Evolutionary conservation across 2,329 filamentous ascomycete species (phyloP), one percentile per base, ranked within the genome.

Genomic region (Byssochlamys sp.): DNA sequence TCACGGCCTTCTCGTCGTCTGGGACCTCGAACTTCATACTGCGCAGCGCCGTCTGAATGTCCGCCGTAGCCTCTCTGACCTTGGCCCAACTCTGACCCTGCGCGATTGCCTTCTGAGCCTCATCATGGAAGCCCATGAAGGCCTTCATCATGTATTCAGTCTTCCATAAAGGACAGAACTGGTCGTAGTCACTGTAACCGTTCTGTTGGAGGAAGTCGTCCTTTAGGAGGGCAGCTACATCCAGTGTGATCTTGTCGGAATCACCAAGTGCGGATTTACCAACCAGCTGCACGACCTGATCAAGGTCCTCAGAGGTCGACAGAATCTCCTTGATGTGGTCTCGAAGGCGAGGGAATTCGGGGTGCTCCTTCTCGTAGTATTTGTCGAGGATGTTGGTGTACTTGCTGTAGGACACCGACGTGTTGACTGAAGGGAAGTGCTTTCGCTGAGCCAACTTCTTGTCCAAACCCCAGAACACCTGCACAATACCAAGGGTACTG

Each of bases 71-170:
- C 68, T 99, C 94, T 65, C 92, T 86, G 57, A 99, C 88, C 83
- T 95, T 96, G 71, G 81, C 79, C 94, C 94, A 99, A 76, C 80
- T 87, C 76, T 92, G 88, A 60, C 94, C 94, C 75, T 96, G 90
- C 4, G 88, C 82, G 70, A 99, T 84, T 5, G 90, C 91, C 84
- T 96, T 97, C 75, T 97, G 92, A 26, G 90, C 87, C 80, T 99
- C 94, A 69, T 99, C 95, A 73, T 96, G 90, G 84, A 92, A 99
- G 58, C 87, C 89, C 81, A 99, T 89, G 86, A 99, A 97, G 63
- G 90, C 88, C 84, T 95, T 96, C 94, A 99, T 99, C 94, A 99
- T 97, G 87, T 94, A 99, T 75, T 95, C 89, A 0, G 94, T 99
- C 87, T 99, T 99, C 94, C 94, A 99, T 70, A 99, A 84, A 54